A percentile compares a stretch with the other conserved stretches of the same genome.
Conservation (phyloP, 257 asterid genomes). For the Ilex aquifolium region DNA sequence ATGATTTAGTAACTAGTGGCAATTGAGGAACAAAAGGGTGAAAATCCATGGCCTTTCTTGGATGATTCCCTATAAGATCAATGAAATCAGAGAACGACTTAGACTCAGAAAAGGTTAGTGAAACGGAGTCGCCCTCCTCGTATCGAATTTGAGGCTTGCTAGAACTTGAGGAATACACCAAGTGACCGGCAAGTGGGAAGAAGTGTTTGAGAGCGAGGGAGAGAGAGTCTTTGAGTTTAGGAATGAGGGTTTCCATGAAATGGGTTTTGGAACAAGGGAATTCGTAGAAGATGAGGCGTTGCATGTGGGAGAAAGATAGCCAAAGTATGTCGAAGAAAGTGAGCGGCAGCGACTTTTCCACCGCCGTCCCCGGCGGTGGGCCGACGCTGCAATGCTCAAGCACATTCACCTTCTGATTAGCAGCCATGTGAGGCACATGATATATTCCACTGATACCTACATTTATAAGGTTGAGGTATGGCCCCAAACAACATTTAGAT, state of each 20-base stretch:
- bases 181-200: conserved; percentile 32
- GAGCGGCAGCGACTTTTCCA: conserved; percentile 19
- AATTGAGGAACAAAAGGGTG: conserved; percentile 23
- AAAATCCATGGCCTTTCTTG: conserved; percentile 21
- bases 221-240: conserved; percentile 21
- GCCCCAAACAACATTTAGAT: too few species aligned
- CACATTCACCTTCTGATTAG: neutral
- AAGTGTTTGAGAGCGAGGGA: conserved; percentile 22
- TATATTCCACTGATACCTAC: too few species aligned
- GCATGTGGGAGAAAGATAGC: conserved; percentile 15
- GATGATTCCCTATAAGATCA: conserved; percentile 18
- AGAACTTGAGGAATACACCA: conserved; percentile 16
- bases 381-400: conserved; percentile 11
- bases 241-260: conserved; percentile 18
- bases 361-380: conserved; percentile 12
- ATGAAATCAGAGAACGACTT: conserved; percentile 5
- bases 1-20: neutral
- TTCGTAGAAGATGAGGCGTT: conserved; percentile 25
- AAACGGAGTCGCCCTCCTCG: conserved; percentile 15
- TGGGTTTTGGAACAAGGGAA: conserved; percentile 14
- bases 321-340: conserved; percentile 28
- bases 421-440: neutral
- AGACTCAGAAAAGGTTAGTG: conserved; percentile 21
- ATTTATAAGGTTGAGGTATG: too few species aligned
- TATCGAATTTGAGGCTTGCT: conserved; percentile 15